Evolutionary conservation across 2,329 filamentous ascomycete genomes (phyloP).

Genomic region (Acarospora socialis): DNA sequence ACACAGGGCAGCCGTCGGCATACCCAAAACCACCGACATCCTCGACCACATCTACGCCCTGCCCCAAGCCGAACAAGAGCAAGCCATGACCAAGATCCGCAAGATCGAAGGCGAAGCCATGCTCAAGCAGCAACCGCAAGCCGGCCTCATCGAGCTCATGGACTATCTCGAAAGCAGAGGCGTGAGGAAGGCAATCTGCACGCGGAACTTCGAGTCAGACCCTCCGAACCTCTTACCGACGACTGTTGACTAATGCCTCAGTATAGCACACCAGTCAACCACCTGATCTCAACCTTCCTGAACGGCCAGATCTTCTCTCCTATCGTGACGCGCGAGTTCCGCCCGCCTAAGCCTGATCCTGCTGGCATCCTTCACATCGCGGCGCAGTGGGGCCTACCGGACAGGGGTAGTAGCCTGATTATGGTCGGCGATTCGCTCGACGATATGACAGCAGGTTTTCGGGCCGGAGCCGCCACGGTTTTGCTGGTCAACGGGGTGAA

Average conservation of each 20-base stretch:
- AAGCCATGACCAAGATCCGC: constrained; percentile 60
- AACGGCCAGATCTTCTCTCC: constrained; percentile 54
- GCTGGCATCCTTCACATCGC: constrained; percentile 82
- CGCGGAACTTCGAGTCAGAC: constrained; percentile 70
- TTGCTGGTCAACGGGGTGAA: constrained; percentile 77
- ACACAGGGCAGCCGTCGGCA: constrained; percentile 48
- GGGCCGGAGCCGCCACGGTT: constrained; percentile 81
- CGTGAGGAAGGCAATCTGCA: constrained; percentile 75
- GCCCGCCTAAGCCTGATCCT: constrained; percentile 73
- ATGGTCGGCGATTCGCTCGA: constrained; percentile 73
- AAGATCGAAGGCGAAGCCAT: constrained; percentile 71
- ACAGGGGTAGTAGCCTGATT: constrained; percentile 33
- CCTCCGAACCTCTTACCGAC: background rate
- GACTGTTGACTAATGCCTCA: background rate
- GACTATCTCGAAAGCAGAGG: constrained; percentile 51
- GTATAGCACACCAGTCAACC: constrained; percentile 47
- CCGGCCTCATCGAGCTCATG: constrained; percentile 67
- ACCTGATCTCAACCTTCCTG: constrained; percentile 64
- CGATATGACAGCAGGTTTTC: constrained; percentile 77
- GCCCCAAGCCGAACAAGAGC: constrained; percentile 44
- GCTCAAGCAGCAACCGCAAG: constrained; percentile 64
- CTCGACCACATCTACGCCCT: constrained; percentile 74
- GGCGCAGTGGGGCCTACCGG: constrained; percentile 51
- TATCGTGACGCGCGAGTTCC: constrained; percentile 71
- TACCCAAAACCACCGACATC: constrained; percentile 64